A percentile compares a stretch with the other conserved stretches of the same genome.
phyloP scores from a whole-genome alignment of 208 protist species.

The Angomonas desouzai region DNA sequence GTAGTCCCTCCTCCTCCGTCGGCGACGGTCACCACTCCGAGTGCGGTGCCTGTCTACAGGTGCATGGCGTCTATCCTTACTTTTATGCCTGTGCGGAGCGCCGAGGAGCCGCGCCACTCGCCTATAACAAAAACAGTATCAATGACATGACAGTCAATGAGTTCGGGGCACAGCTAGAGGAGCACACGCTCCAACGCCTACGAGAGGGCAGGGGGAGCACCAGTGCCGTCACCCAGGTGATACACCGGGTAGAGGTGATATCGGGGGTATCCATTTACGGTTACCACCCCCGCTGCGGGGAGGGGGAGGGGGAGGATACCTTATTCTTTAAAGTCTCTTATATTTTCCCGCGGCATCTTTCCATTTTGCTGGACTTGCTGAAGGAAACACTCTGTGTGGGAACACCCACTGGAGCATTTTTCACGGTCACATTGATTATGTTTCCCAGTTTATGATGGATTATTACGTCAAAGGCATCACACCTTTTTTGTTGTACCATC shows the following conservation, averaged over 20 bases:
- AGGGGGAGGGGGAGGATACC: not conserved
- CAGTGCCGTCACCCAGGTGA: conserved; percentile 25
- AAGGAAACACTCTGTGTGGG: conserved; percentile 43
- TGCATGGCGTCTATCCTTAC: conserved; percentile 79
- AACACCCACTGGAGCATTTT: conserved; percentile 57
- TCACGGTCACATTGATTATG: conserved; percentile 54
- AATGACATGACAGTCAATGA: conserved; percentile 44
- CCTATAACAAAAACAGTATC: conserved; percentile 12
- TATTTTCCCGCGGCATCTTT: conserved; percentile 46
- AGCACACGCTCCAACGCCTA: conserved; percentile 29
- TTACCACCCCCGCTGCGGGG: conserved; percentile 30
- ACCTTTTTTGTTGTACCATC: conserved; percentile 28
- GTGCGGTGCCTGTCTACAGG: conserved; percentile 60
- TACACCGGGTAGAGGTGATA: conserved; percentile 68
- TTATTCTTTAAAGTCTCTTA: conserved; percentile 66
- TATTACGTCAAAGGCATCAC: conserved; percentile 58
- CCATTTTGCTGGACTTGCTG: conserved; percentile 37
- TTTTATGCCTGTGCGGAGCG: conserved; percentile 49
- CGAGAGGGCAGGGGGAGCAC: conserved; percentile 1
- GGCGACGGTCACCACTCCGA: conserved; percentile 13
- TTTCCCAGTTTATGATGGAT: conserved; percentile 75
- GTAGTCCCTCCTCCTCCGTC: not conserved
- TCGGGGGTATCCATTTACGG: conserved; percentile 67
- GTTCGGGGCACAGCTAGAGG: conserved; percentile 78
- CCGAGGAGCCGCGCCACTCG: not conserved